Evolutionary conservation across 805 yeast species (phyloP).

Genomic region (Yarrowia deformans): DNA sequence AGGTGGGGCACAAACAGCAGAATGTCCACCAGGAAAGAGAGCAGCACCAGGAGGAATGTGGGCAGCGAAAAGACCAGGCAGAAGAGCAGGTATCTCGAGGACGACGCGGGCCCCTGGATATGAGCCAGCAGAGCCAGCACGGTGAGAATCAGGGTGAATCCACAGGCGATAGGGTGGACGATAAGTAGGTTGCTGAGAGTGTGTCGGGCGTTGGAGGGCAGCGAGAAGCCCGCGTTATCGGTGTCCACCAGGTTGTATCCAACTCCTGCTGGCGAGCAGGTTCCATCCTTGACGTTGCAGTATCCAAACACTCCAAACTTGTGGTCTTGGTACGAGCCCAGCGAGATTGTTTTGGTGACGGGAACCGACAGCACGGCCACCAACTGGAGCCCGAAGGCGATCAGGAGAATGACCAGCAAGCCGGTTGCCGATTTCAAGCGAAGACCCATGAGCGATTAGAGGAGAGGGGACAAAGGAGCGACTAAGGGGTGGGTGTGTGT

Average conservation of each 20-base stretch:
- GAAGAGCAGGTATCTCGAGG: slow-evolving; percentile 57
- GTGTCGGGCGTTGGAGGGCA: slow-evolving; percentile 67
- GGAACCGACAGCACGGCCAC: slow-evolving; percentile 70
- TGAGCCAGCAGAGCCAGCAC: slow-evolving; percentile 54
- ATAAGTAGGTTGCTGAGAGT: slow-evolving; percentile 66
- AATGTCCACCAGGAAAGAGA: slow-evolving; percentile 83
- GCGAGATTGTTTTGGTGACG: slow-evolving; percentile 56
- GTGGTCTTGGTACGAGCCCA: slow-evolving; percentile 59
- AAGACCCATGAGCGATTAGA: slow-evolving; percentile 43
- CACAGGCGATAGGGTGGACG: slow-evolving; percentile 72
- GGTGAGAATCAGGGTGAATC: slow-evolving; percentile 59
- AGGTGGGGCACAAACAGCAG: slow-evolving; percentile 77
- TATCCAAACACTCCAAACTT: slow-evolving; percentile 76
- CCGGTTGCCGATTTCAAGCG: slow-evolving; percentile 50
- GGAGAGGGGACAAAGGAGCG: slow-evolving; percentile 7
- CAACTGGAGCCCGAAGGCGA: slow-evolving; percentile 65
- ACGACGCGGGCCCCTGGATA: slow-evolving; percentile 51
- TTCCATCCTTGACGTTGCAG: slow-evolving; percentile 53
- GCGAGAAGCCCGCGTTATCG: slow-evolving; percentile 53
- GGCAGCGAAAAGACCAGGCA: slow-evolving; percentile 68
- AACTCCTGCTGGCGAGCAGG: slow-evolving; percentile 55
- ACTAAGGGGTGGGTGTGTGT: slow-evolving; percentile 15
- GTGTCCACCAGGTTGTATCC: slow-evolving; percentile 55
- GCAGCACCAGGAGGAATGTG: slow-evolving; percentile 69
- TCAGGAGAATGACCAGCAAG: slow-evolving; percentile 53